Percentiles rank a stretch among this genome's conserved stretches.
Evolutionary conservation across 2,329 filamentous ascomycete species (phyloP).

Genomic region (Aureobasidium subglaciale): DNA sequence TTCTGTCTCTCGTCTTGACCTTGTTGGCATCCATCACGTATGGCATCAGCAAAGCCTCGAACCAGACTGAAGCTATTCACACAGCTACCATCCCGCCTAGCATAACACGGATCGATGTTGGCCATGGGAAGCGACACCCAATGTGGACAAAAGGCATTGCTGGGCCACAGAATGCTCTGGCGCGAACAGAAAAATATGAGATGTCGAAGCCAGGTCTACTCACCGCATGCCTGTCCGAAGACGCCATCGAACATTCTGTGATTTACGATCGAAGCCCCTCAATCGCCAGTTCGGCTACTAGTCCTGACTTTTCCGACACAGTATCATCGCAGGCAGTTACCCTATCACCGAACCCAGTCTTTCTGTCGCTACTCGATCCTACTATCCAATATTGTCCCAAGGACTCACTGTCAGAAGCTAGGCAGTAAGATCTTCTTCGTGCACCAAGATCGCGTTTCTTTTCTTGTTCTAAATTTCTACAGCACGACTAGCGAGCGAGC

Average conservation of each 20-base stretch:
- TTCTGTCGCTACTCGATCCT: neutral
- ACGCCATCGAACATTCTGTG: too few relatives aligned
- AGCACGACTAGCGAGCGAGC: constrained; percentile 1
- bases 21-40: neutral
- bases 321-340: neutral
- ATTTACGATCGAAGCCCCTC: too few relatives aligned
- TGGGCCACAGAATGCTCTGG: neutral
- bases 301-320: too few relatives aligned
- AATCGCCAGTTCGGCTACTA: too few relatives aligned
- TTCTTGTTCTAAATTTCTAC: neutral
- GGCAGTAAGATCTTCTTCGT: too few relatives aligned
- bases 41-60: too few relatives aligned
- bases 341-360: neutral
- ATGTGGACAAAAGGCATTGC: neutral
- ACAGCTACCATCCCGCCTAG: too few relatives aligned
- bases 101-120: neutral
- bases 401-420: too few relatives aligned
- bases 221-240: neutral
- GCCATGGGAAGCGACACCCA: neutral
- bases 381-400: neutral
- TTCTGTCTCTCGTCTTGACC: neutral
- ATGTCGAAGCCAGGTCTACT: too few relatives aligned
- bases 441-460: neutral
- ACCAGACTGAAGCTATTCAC: neutral
- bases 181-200: neutral